Percentiles rank a stretch among this genome's conserved stretches.
These are phyloP conservation scores for Allomyces macrogynus DNA, from an alignment of 192 early-diverging fungal genomes.

Conservation along the genomic window DNA sequence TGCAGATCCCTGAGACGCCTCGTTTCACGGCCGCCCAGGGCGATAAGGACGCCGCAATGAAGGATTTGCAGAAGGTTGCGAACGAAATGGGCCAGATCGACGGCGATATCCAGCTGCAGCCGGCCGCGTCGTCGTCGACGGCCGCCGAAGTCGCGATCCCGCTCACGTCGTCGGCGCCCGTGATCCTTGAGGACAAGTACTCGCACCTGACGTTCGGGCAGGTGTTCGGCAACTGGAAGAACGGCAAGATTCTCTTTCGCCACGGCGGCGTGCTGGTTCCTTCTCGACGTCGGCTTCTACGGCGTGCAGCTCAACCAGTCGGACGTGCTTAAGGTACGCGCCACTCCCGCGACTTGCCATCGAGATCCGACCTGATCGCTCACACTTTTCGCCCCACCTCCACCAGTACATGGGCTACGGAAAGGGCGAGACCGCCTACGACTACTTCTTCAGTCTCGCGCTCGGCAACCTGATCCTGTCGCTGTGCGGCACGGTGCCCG, in stretches of 20 bases:
- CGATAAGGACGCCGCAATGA: conserved; percentile 31
- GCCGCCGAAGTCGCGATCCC: conserved; percentile 7
- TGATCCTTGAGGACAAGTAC: conserved; percentile 20
- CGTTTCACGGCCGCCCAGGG: conserved; percentile 60
- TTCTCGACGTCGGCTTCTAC: conserved; percentile 59
- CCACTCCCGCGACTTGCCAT: too few species aligned
- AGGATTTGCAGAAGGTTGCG: conserved; percentile 20
- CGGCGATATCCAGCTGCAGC: background rate
- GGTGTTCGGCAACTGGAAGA: conserved; percentile 60
- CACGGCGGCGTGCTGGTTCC: conserved; percentile 54
- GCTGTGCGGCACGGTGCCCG: conserved; percentile 65
- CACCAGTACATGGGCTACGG: background rate
- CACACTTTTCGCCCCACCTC: too few species aligned
- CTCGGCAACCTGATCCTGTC: conserved; percentile 86
- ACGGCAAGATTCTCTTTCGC: conserved; percentile 60
- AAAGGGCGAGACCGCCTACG: background rate
- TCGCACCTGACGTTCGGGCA: conserved; percentile 13
- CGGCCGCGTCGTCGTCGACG: conserved; percentile 1
- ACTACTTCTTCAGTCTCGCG: conserved; percentile 35
- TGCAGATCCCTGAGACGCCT: conserved; percentile 87
- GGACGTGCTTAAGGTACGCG: conserved; percentile 27
- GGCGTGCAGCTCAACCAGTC: conserved; percentile 65
- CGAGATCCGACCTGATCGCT: too few species aligned
- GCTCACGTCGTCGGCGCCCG: conserved; percentile 17
- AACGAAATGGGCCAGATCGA: conserved; percentile 7